Evolutionary conservation across 1,284 basidiomycete species (phyloP).

Genomic region (Moesziomyces parantarcticus): DNA sequence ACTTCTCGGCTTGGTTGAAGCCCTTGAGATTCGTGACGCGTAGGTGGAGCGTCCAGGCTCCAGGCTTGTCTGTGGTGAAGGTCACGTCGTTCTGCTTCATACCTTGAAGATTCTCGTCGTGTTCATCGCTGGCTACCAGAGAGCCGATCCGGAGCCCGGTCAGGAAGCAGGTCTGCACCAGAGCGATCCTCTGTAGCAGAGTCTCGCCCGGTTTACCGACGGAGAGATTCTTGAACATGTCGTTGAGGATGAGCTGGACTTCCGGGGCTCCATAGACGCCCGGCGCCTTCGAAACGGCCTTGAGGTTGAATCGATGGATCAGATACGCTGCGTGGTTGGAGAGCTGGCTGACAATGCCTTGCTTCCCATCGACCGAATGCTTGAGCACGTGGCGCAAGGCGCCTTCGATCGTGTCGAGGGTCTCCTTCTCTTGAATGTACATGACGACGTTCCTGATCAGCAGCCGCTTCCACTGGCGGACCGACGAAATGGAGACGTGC

Average conservation of each 20-base stretch:
- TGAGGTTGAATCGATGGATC: slow-evolving; percentile 2
- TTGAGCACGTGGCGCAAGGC: neutral
- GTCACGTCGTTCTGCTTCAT: slow-evolving; percentile 6
- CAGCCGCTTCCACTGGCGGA: neutral
- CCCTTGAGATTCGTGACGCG: slow-evolving; percentile 7
- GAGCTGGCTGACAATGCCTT: slow-evolving; percentile 6
- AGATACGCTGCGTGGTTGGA: neutral
- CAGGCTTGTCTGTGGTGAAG: slow-evolving; percentile 1
- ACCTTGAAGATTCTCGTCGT: slow-evolving; percentile 1
- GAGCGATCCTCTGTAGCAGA: slow-evolving; percentile 6
- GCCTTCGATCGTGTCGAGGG: neutral
- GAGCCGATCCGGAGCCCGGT: slow-evolving; percentile 5
- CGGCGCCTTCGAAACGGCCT: neutral
- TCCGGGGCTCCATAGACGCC: slow-evolving; percentile 5
- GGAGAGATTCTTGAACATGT: slow-evolving; percentile 7
- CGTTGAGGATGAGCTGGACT: slow-evolving; percentile 9
- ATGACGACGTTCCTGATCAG: neutral
- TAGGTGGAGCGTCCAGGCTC: slow-evolving; percentile 5
- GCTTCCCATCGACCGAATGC: neutral
- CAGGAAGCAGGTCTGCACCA: slow-evolving; percentile 11
- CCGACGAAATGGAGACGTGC: neutral
- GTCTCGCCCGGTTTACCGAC: neutral
- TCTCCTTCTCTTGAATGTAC: slow-evolving; percentile 3
- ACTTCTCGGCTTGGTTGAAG: neutral
- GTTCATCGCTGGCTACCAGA: slow-evolving; percentile 3